phyloP scores from a whole-genome alignment of 129 eudicot genomes.

The Escallonia herrerae region DNA sequence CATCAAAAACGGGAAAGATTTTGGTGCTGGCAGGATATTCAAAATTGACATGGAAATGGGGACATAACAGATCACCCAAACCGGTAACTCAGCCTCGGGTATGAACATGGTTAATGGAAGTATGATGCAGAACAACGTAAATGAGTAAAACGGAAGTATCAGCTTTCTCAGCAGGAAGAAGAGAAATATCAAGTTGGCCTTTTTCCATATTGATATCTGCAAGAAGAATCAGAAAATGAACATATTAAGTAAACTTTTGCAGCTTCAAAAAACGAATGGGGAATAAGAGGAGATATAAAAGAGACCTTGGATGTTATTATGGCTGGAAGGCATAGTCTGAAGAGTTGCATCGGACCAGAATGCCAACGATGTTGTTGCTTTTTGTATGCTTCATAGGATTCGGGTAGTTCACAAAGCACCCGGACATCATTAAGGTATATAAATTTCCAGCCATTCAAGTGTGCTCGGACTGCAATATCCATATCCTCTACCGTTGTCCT shows the following conservation, averaged over 20 bases:
- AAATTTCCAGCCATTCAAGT: slow-evolving; percentile 64
- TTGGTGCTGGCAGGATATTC: slow-evolving; percentile 84
- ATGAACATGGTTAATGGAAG: slow-evolving; percentile 92
- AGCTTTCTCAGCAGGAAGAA: slow-evolving; percentile 84
- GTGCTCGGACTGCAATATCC: slow-evolving; percentile 75
- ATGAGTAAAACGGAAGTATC: slow-evolving; percentile 86
- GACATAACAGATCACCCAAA: slow-evolving; percentile 89
- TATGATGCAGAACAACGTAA: slow-evolving; percentile 79
- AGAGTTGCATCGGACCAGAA: slow-evolving; percentile 87
- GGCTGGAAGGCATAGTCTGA: slow-evolving; percentile 59
- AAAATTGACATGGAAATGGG: slow-evolving; percentile 74
- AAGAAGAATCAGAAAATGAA: slow-evolving; percentile 3
- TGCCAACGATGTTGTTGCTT: slow-evolving; percentile 84
- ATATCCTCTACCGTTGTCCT: slow-evolving; percentile 81
- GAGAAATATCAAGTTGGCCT: slow-evolving; percentile 76
- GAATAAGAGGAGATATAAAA: background rate
- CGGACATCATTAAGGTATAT: slow-evolving; percentile 57
- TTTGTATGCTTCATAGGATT: slow-evolving; percentile 73
- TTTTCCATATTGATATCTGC: slow-evolving; percentile 86
- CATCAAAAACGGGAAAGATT: slow-evolving; percentile 85
- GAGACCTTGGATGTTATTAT: slow-evolving; percentile 55
- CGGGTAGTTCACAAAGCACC: slow-evolving; percentile 64
- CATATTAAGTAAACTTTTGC: background rate
- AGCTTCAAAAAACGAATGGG: background rate
- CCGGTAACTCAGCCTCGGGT: slow-evolving; percentile 79